Base-by-base conservation (phyloP, 306 rosid species). In the Cicer bijugum region DNA sequence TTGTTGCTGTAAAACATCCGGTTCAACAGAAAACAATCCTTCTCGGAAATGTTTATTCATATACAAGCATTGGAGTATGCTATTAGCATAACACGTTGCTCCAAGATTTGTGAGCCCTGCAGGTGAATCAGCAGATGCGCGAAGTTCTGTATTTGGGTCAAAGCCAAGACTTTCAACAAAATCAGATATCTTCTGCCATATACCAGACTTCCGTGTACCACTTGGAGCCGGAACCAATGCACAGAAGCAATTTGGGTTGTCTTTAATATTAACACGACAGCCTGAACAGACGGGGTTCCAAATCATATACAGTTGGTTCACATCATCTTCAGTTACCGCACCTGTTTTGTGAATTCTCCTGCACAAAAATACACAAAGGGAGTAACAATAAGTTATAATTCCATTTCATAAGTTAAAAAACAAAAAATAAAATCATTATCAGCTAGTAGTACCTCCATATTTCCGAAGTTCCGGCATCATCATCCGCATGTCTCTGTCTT, bases 61-160 rank as follows among this genome's bases (percentile, higher is more conserved):
- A 82, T 85, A 89, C 78, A 94, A 80, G 81, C 94, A 94, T 76
- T 94, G 98, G 9, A 94, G 98, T 73, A 89, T 94, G 79, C 97
- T 91, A 80, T 94, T 91, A 43, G 96, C 98, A 86, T 94, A 94
- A 80, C 98, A 94, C n/a, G 98, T 94, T 5, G 98, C 98, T 46
- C 98, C 98, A 16, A 94, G 97, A 86, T 94, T 94, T 23, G 97
- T 94, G 64, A 94, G 88, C 66, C 98, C 98, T 11, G 96, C 96
- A 6, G 98, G 98, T 62, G 93, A 78, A 67, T 87, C 63, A 9
- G 64, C 80, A 75, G 95, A 89, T 43, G 76, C 85, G 17, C 98
- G 96, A 42, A 85, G 91, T 74, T 94, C 97, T 78, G 74, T 77
- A 42, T 84, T 76, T 8, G 98, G 98, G 70, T 94, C 96, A 1